Percentiles rank a stretch among this genome's conserved stretches.
These are phyloP conservation scores for Wickerhamiella lipophila DNA, from an alignment of 805 yeast genomes.

Conservation along the genomic window DNA sequence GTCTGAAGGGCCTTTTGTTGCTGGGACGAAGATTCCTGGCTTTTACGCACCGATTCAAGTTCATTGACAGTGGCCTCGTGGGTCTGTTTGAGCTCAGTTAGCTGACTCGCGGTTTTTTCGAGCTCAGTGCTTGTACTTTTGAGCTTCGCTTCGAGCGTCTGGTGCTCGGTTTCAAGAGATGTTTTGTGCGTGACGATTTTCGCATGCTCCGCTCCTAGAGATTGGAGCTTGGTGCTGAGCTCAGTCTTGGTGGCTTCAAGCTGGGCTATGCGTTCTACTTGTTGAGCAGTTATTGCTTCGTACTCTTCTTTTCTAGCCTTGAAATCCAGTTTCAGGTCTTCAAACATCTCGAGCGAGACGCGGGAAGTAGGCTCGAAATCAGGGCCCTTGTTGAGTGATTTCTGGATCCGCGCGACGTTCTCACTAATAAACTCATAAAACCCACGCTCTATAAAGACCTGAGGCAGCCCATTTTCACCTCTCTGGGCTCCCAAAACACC, in stretches of 20 bases:
- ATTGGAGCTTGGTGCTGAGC: conserved; percentile 13
- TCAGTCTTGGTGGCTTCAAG: conserved; percentile 10
- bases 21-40: not conserved
- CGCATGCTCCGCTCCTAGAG: conserved; percentile 24
- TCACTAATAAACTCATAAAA: conserved; percentile 60
- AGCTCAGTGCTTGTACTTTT: not conserved
- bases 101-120: not conserved
- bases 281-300: conserved; percentile 16
- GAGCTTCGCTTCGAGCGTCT: not conserved
- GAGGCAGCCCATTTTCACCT: conserved; percentile 81
- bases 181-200: conserved; percentile 19
- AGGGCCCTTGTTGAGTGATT: conserved; percentile 66
- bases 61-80: conserved; percentile 8
- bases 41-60: not conserved
- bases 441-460: conserved; percentile 53
- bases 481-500: conserved; percentile 39
- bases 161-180: conserved; percentile 15
- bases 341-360: conserved; percentile 48
- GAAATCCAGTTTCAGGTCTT: conserved; percentile 26
- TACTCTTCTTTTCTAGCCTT: conserved; percentile 4
- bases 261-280: conserved; percentile 17
- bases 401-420: conserved; percentile 51
- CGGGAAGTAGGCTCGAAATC: conserved; percentile 53
- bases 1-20: conserved; percentile 1
- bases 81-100: conserved; percentile 3